phyloP scores from a whole-genome alignment of 768 basidiomycete species.

The Hericium coralloides region DNA sequence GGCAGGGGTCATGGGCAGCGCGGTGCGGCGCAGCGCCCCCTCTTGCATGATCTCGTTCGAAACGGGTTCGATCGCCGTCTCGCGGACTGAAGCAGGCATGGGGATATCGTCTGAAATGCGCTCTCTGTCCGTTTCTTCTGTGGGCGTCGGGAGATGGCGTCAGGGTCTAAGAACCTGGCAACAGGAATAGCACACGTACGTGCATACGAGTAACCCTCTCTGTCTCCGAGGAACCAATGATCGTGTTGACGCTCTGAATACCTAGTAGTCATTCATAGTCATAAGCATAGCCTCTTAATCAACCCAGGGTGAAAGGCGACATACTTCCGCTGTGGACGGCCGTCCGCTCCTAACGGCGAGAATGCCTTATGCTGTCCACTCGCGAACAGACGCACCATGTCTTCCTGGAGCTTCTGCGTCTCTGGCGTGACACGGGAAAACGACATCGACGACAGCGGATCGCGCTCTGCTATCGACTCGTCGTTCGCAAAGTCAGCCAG shows the following conservation, averaged over 20 bases:
- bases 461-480: neutral
- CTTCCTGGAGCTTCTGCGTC: neutral
- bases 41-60: neutral
- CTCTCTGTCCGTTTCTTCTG: no score
- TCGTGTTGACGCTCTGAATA: constrained; percentile 13
- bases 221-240: constrained; percentile 13
- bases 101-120: no score
- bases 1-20: neutral
- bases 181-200: neutral
- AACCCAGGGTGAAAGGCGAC: neutral
- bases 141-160: no score
- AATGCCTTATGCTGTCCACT: constrained; percentile 9
- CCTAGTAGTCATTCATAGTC: neutral
- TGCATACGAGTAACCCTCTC: constrained; percentile 10
- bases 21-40: neutral
- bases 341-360: constrained; percentile 8
- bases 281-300: neutral
- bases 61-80: neutral
- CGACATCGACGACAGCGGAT: constrained; percentile 9
- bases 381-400: constrained; percentile 1
- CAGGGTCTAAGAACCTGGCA: neutral
- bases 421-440: constrained; percentile 10
- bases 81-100: neutral
- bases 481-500: constrained; percentile 6
- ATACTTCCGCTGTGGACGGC: constrained; percentile 12